Conservation (phyloP, 2,329 filamentous ascomycete species). For the Diplodia mutila region DNA sequence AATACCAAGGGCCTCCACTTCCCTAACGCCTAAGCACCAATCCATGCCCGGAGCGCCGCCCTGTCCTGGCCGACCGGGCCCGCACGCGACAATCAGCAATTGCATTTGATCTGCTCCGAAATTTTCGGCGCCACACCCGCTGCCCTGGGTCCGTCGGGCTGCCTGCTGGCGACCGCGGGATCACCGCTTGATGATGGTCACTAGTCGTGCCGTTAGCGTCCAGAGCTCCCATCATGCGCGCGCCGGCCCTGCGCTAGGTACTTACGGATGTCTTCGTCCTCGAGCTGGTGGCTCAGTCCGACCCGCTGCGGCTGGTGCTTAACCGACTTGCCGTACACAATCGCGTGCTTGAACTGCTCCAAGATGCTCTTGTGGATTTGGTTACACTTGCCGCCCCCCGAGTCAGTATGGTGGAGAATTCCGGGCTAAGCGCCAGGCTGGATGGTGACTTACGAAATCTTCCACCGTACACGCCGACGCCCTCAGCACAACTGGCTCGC, state of each 20-base stretch:
- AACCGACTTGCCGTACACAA: slow-evolving; percentile 96
- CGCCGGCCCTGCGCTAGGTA: not conserved
- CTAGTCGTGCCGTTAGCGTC: slow-evolving; percentile 41
- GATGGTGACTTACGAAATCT: slow-evolving; percentile 77
- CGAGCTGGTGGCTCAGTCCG: slow-evolving; percentile 85
- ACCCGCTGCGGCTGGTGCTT: slow-evolving; percentile 98
- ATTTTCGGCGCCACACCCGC: slow-evolving; percentile 26
- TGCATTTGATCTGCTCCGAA: slow-evolving; percentile 27
- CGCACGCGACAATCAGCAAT: slow-evolving; percentile 25
- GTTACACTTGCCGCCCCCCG: slow-evolving; percentile 71
- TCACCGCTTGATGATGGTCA: slow-evolving; percentile 50
- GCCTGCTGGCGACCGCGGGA: slow-evolving; percentile 8
- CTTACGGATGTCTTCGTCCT: slow-evolving; percentile 95
- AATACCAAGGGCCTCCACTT: slow-evolving; percentile 25
- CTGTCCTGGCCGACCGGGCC: slow-evolving; percentile 2
- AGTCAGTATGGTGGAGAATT: slow-evolving; percentile 40
- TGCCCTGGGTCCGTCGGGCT: slow-evolving; percentile 10
- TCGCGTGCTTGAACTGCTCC: slow-evolving; percentile 91
- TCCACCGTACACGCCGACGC: slow-evolving; percentile 85
- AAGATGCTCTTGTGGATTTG: slow-evolving; percentile 94
- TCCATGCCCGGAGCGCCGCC: slow-evolving; percentile 6
- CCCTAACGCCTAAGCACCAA: slow-evolving; percentile 15
- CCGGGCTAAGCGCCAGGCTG: slow-evolving; percentile 5
- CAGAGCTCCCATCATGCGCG: not conserved
- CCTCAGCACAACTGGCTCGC: slow-evolving; percentile 84